Percentiles rank a stretch among this genome's conserved stretches.
Conservation (phyloP, 148 eudicot species). For the Chenopodium berlandieri region DNA sequence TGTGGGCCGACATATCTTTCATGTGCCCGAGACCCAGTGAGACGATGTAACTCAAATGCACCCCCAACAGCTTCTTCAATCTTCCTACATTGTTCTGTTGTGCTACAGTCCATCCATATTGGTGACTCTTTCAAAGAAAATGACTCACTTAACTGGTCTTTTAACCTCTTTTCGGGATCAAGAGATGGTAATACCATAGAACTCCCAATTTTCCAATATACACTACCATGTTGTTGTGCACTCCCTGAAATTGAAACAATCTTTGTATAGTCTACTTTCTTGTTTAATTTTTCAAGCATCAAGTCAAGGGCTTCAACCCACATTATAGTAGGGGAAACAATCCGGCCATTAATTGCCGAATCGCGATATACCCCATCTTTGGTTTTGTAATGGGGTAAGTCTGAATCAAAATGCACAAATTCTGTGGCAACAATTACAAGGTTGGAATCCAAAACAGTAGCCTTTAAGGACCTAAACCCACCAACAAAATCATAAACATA, state of each 20-base stretch:
- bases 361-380: conserved; percentile 87
- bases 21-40: conserved; percentile 83
- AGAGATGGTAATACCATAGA: conserved; percentile 42
- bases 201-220: conserved; percentile 81
- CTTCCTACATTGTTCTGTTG: conserved; percentile 82
- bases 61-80: conserved; percentile 91
- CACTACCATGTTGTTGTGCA: conserved; percentile 94
- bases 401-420: conserved; percentile 68
- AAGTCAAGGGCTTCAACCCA: conserved; percentile 91
- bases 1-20: conserved; percentile 86
- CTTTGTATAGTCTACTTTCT: conserved; percentile 58
- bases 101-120: conserved; percentile 94
- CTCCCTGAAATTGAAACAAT: conserved; percentile 83
- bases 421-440: conserved; percentile 54
- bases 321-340: conserved; percentile 86
- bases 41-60: conserved; percentile 58
- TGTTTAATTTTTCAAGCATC: conserved; percentile 54
- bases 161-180: conserved; percentile 54
- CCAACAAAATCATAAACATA: not conserved
- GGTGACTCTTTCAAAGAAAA: conserved; percentile 76
- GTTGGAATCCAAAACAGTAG: conserved; percentile 71
- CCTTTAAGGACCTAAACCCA: conserved; percentile 75
- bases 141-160: conserved; percentile 61
- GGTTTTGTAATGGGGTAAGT: conserved; percentile 80
- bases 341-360: conserved; percentile 55